phyloP scores from a whole-genome alignment of 2,329 filamentous ascomycete species.

The Pseudogymnoascus destructans region DNA sequence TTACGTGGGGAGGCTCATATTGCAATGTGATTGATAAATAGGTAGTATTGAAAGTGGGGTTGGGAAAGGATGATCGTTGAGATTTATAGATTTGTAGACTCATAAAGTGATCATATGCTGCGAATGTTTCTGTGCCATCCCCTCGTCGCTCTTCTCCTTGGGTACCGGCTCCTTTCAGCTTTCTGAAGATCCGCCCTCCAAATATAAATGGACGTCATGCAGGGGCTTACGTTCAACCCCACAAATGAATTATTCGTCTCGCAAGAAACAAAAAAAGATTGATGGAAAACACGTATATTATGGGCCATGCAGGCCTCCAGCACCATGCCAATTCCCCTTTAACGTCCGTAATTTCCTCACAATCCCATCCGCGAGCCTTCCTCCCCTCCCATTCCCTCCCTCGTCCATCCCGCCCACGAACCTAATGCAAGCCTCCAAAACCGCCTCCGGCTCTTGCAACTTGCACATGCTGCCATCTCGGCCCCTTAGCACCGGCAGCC shows the following conservation, averaged over 20 bases:
- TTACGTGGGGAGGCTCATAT: background rate
- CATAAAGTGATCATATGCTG: background rate
- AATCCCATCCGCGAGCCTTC: constrained; percentile 41
- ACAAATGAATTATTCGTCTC: background rate
- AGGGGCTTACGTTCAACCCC: background rate
- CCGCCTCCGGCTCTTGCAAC: constrained; percentile 34
- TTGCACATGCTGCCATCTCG: constrained; percentile 34
- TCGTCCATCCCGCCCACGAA: constrained; percentile 35
- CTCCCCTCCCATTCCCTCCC: constrained; percentile 15
- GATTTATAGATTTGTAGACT: background rate
- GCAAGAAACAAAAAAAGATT: background rate
- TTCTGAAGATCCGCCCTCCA: background rate
- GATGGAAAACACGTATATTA: background rate
- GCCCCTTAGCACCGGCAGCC: constrained; percentile 38
- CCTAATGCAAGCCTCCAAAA: constrained; percentile 39
- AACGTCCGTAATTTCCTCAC: constrained; percentile 37
- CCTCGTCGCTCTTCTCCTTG: background rate
- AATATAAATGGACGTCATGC: background rate
- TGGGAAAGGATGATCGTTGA: background rate
- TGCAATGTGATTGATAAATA: background rate
- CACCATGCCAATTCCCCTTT: constrained; percentile 22
- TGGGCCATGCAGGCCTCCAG: background rate
- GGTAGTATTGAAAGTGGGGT: background rate
- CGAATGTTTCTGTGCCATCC: background rate
- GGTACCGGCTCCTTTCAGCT: background rate